These are phyloP conservation scores for Hansenula anomala DNA, from an alignment of 1,139 yeast species.

Conservation along the genomic window DNA sequence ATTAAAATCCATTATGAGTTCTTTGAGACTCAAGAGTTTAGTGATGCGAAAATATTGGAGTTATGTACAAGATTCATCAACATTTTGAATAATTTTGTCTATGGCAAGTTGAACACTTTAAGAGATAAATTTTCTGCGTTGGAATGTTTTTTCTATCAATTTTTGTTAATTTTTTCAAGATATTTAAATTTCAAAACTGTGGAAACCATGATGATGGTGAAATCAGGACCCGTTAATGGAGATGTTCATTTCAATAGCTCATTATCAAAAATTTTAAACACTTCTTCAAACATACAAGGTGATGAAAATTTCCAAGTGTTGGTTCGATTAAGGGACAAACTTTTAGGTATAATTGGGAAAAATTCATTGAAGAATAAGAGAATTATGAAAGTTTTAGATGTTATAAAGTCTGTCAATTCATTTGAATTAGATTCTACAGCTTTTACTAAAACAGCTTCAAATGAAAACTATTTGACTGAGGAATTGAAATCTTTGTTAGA, in stretches of 20 bases:
- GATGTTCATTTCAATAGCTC: too few relatives aligned
- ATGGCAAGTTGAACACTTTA: conserved; percentile 4
- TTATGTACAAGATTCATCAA: conserved; percentile 4
- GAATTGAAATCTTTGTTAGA: background rate
- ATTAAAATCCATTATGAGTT: conserved; percentile 12
- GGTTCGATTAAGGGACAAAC: conserved; percentile 1
- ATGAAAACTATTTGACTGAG: background rate
- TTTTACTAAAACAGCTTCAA: background rate
- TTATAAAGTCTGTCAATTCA: background rate
- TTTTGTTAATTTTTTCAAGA: conserved; percentile 15
- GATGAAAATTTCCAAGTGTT: too few relatives aligned
- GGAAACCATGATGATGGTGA: background rate
- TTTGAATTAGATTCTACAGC: background rate
- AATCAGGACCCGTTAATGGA: background rate
- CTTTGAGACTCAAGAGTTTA: conserved; percentile 9
- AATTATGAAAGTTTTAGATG: background rate
- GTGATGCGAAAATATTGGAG: conserved; percentile 12
- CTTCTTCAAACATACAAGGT: too few relatives aligned
- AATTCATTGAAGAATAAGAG: background rate
- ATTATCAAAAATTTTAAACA: too few relatives aligned
- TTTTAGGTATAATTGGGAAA: conserved; percentile 2
- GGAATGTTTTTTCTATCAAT: conserved; percentile 18
- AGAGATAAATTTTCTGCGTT: conserved; percentile 7
- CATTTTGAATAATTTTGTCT: conserved; percentile 1
- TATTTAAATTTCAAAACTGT: conserved; percentile 15